Conservation (phyloP, 441 rosid species). For the Daphne laureola region DNA sequence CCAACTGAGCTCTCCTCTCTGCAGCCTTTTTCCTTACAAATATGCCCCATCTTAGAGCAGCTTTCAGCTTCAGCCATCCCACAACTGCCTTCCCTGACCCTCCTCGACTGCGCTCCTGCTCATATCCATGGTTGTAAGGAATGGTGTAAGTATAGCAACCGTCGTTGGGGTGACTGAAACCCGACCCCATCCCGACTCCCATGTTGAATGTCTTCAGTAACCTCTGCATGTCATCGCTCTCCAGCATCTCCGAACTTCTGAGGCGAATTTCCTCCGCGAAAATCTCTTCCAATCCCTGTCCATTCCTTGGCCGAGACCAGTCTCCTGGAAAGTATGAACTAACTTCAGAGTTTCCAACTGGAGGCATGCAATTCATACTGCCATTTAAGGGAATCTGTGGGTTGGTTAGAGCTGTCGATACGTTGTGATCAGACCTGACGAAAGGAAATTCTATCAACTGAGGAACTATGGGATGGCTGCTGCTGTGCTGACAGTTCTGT, state of each 20-base stretch:
- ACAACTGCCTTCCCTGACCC: constrained; percentile 92
- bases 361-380: constrained; percentile 34
- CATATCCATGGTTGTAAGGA: constrained; percentile 40
- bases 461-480: constrained; percentile 30
- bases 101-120: constrained; percentile 23
- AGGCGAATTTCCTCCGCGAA: constrained; percentile 57
- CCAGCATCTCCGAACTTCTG: constrained; percentile 84
- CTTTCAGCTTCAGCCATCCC: constrained; percentile 92
- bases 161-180: constrained; percentile 41
- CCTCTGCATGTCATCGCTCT: constrained; percentile 81
- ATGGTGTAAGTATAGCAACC: constrained; percentile 44
- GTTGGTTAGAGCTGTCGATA: constrained; percentile 24
- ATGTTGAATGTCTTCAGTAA: constrained; percentile 48
- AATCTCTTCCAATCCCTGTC: constrained; percentile 47
- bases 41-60: constrained; percentile 93
- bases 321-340: constrained; percentile 45
- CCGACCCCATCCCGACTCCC: constrained; percentile 38
- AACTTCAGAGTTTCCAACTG: constrained; percentile 26
- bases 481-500: constrained; percentile 25
- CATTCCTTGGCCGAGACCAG: constrained; percentile 45
- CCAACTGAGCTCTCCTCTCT: constrained; percentile 75
- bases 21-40: constrained; percentile 87
- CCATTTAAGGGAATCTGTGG: constrained; percentile 39
- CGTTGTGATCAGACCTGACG: constrained; percentile 33
- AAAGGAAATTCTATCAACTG: constrained; percentile 59